Percentiles rank a stretch among this genome's conserved stretches.
These are phyloP conservation scores for Aspergillus biplanus DNA, from an alignment of 495 filamentous ascomycete genomes.

Conservation along the genomic window DNA sequence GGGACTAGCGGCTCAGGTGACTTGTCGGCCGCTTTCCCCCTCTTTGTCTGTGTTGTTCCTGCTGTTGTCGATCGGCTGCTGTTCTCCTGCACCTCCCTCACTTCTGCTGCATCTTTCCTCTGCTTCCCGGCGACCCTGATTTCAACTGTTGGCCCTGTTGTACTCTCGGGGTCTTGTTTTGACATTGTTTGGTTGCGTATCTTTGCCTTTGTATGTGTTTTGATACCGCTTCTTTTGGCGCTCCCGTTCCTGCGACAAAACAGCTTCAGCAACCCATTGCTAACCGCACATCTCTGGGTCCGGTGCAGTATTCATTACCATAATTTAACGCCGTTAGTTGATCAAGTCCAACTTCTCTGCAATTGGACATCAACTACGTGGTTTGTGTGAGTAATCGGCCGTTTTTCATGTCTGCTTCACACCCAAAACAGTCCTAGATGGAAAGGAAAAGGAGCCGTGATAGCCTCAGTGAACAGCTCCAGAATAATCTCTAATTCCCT, in stretches of 20 bases:
- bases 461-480: neutral
- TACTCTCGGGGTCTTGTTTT: neutral
- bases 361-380: conserved; percentile 20
- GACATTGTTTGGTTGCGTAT: neutral
- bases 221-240: neutral
- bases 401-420: conserved; percentile 7
- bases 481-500: neutral
- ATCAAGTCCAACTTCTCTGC: conserved; percentile 6
- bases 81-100: conserved; percentile 7
- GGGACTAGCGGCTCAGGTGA: conserved; percentile 19
- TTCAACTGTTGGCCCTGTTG: neutral
- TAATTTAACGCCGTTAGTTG: conserved; percentile 4
- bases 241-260: neutral
- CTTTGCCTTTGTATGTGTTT: neutral
- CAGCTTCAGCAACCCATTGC: neutral
- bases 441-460: conserved; percentile 14
- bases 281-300: conserved; percentile 13
- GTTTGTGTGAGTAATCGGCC: conserved; percentile 20
- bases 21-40: conserved; percentile 17
- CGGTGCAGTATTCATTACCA: conserved; percentile 10
- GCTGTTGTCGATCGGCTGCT: conserved; percentile 5
- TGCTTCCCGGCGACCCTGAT: neutral
- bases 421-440: neutral
- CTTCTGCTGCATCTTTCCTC: conserved; percentile 6
- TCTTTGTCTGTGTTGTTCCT: conserved; percentile 20